These are phyloP conservation scores for Diplodia scrobiculata DNA, from an alignment of 2,329 filamentous ascomycete genomes.

Conservation along the genomic window DNA sequence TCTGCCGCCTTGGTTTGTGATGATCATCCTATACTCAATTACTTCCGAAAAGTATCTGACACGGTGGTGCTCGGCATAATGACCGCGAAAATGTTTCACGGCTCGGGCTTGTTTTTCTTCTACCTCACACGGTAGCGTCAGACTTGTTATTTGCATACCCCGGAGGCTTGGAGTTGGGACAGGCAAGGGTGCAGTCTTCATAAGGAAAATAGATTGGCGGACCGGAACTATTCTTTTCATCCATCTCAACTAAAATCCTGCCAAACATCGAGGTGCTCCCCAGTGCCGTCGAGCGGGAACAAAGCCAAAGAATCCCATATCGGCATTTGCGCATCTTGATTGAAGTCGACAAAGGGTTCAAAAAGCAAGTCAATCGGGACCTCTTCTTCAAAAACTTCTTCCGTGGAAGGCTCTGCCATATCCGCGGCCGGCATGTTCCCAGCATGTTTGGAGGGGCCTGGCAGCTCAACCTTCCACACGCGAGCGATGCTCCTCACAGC, in stretches of 20 bases:
- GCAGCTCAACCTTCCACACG: constrained; percentile 3
- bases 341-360: neutral
- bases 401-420: neutral
- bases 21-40: constrained; percentile 38
- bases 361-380: neutral
- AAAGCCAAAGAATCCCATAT: neutral
- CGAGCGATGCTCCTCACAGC: neutral
- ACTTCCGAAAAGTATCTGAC: constrained; percentile 38
- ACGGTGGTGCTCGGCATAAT: constrained; percentile 37
- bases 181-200: too few relatives aligned
- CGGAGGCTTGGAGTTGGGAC: too few relatives aligned
- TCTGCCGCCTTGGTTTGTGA: constrained; percentile 41
- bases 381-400: neutral
- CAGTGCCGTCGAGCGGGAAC: neutral
- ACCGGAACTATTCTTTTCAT: too few relatives aligned
- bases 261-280: neutral
- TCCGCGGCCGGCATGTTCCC: too few relatives aligned
- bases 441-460: too few relatives aligned
- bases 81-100: constrained; percentile 16
- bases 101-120: neutral
- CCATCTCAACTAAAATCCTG: neutral
- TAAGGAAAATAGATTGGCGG: too few relatives aligned
- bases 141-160: too few relatives aligned
- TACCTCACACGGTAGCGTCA: neutral
- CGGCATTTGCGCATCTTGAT: neutral